Evolutionary conservation across 805 yeast genomes (phyloP), one percentile per base, ranked within the genome.

Genomic region (Kazachstania taianensis): DNA sequence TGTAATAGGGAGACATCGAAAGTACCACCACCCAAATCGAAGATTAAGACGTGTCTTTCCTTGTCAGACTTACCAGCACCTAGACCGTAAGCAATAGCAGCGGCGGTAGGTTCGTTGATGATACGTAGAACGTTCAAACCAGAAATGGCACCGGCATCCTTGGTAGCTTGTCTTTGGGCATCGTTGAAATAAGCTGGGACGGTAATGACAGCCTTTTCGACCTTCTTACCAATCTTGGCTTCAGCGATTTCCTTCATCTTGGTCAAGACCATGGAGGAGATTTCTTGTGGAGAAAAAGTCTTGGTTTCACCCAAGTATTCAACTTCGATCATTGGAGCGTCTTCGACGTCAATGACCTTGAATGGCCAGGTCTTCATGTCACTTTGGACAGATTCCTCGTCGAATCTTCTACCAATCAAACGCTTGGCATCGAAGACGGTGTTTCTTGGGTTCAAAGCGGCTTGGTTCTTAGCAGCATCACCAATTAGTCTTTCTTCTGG

Each of bases 1-100:
- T 82, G 76, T 57, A 85, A 73, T 53, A 85, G 72, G 36, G 95
- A 86, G 47, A 86, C 96, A 84, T 85, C 96, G 69, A 85, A 85
- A 59, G 96, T 85, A 73, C 96, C 96, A 69, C 96, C 96, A 76
- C 96, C 96, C 59, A 85, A 73, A 68, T 85, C 96, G 73, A 85
- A 85, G 57, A 85, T 85, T 59, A 85, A 72, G 46, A 85, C 89
- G 67, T 81, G 78, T 73, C 80, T 80, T 71, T 82, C 94, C 69
- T 78, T 31, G 81, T 66, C 77, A 55, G 76, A 76, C 62, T 74
- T 74, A 61, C 77, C 72, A 48, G 69, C 75, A 51, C 81, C 89
- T 46, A 87, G 74, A 69, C 96, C 96, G 70, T 86, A 86, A 50
- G 96, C 96, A 67, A 85, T 83, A 48, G 96, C 96, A 49, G 96